A percentile compares a stretch with the other conserved stretches of the same genome.
These are phyloP conservation scores for Candida oleophila DNA, from an alignment of 805 yeast species.

Conservation along the genomic window DNA sequence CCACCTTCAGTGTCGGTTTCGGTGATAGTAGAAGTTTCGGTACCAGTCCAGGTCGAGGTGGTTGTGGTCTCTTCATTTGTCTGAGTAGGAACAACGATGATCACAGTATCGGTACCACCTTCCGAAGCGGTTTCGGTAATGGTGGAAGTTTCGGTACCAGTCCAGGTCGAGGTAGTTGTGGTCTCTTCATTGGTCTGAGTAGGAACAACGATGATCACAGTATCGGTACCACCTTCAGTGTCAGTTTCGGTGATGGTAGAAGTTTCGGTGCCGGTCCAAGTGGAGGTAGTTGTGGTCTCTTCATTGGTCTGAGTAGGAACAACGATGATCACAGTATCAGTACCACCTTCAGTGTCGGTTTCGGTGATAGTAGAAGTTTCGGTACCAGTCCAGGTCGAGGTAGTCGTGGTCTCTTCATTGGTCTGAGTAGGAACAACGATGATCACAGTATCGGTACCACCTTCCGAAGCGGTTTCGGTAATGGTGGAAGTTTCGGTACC, in stretches of 20 bases:
- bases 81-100: not conserved
- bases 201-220: conserved; percentile 10
- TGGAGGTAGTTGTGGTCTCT: not conserved
- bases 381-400: conserved; percentile 8
- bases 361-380: not conserved
- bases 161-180: conserved; percentile 1
- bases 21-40: conserved; percentile 4
- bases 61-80: not conserved
- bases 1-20: not conserved
- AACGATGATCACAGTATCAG: conserved; percentile 1
- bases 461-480: conserved; percentile 3
- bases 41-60: conserved; percentile 7
- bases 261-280: not conserved
- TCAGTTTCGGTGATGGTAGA: not conserved
- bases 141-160: not conserved
- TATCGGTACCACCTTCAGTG: not conserved
- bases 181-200: not conserved
- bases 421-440: conserved; percentile 1
- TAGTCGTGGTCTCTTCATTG: conserved; percentile 10
- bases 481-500: conserved; percentile 3
- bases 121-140: not conserved
- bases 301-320: not conserved
- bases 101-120: conserved; percentile 1
- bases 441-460: not conserved
- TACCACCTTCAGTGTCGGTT: not conserved